These are phyloP conservation scores for Haplographium delicatum DNA, from an alignment of 495 filamentous ascomycete genomes.

Conservation along the genomic window DNA sequence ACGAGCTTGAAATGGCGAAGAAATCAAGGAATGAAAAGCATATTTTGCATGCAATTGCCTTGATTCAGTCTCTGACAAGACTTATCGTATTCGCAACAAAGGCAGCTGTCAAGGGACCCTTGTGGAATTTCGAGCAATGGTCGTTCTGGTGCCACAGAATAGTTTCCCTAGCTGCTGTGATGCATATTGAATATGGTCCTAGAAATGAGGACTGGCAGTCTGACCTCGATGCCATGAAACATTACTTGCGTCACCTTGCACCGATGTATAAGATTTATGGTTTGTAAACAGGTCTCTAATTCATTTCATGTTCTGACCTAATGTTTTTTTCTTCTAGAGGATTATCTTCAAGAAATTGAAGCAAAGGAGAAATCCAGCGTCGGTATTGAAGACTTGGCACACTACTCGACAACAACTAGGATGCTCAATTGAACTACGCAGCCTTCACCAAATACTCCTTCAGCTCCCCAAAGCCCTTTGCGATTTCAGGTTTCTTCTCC, in stretches of 20 bases:
- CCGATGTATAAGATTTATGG: constrained; percentile 3
- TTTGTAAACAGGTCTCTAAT: not conserved
- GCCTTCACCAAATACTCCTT: constrained; percentile 1
- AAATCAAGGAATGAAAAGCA: not conserved
- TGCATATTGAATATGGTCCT: constrained; percentile 10
- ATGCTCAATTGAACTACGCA: not conserved
- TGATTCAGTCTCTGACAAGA: not conserved
- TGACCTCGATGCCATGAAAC: constrained; percentile 3
- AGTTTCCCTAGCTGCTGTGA: not conserved
- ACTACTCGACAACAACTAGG: too few relatives aligned
- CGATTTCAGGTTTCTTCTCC: constrained; percentile 1
- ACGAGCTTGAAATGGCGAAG: not conserved
- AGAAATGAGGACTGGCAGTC: constrained; percentile 6
- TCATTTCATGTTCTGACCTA: too few relatives aligned
- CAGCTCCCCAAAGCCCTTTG: constrained; percentile 10
- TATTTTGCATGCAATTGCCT: not conserved
- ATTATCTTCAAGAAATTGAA: too few relatives aligned
- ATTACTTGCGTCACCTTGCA: constrained; percentile 8
- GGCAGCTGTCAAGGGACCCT: not conserved
- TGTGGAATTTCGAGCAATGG: constrained; percentile 5
- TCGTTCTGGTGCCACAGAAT: constrained; percentile 14
- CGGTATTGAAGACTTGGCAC: not conserved
- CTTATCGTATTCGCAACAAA: not conserved
- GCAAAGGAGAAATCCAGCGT: too few relatives aligned
- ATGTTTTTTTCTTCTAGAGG: too few relatives aligned